A percentile compares a stretch with the other conserved stretches of the same genome.
Evolutionary conservation across 257 asterid species (phyloP).

Genomic region (Solanum bulbocastanum): DNA sequence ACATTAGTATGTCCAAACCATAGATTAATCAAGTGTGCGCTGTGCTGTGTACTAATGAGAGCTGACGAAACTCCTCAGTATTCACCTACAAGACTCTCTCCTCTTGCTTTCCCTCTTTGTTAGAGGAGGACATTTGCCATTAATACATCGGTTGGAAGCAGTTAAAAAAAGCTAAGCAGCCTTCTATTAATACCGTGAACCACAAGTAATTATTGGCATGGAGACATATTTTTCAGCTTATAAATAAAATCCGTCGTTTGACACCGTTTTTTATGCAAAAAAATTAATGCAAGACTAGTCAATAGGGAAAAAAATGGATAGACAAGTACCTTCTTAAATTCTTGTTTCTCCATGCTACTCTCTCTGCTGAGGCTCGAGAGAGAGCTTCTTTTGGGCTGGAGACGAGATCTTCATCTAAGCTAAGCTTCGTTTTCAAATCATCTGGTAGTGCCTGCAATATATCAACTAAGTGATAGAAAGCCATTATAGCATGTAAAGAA

Average conservation of each 20-base stretch:
- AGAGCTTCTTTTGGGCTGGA: conserved; percentile 87
- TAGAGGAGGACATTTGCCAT: not conserved
- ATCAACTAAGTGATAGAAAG: conserved; percentile 11
- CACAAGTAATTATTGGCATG: not conserved
- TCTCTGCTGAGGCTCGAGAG: conserved; percentile 65
- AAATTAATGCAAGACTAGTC: not conserved
- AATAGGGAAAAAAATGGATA: not conserved
- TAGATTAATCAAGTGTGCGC: not conserved
- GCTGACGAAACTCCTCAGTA: not conserved
- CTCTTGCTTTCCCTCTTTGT: not conserved
- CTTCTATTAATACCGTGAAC: not conserved
- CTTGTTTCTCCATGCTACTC: conserved; percentile 47
- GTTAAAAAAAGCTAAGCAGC: not conserved
- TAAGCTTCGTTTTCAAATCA: conserved; percentile 82
- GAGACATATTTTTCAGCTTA: not conserved
- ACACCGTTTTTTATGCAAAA: not conserved
- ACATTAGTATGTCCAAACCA: not conserved
- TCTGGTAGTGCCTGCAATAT: conserved; percentile 82
- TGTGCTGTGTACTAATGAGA: not conserved
- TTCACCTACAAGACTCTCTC: not conserved
- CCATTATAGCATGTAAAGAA: not conserved
- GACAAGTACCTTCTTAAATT: conserved; percentile 46
- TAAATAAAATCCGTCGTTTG: not conserved
- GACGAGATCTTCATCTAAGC: conserved; percentile 75
- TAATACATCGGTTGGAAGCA: not conserved